A percentile compares a stretch with the other conserved stretches of the same genome.
Conservation (phyloP, 805 yeast species). For the Wickerhamomyces queroliae region DNA sequence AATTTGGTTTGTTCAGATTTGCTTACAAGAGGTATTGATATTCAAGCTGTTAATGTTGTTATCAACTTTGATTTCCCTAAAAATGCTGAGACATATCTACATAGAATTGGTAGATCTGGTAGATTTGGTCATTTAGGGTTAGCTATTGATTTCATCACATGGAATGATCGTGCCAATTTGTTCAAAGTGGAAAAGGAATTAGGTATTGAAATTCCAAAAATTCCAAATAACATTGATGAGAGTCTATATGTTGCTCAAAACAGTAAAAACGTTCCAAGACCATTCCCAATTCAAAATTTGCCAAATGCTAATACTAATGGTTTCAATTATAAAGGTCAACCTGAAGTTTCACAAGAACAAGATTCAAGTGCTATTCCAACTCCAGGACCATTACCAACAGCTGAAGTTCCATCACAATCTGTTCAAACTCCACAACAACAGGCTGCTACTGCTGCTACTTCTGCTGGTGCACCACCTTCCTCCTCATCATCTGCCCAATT, state of each 20-base stretch:
- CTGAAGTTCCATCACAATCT: conserved; percentile 16
- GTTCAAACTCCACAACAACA: conserved; percentile 15
- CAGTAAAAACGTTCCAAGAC: conserved; percentile 70
- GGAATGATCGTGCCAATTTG: conserved; percentile 92
- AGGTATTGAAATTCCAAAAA: conserved; percentile 95
- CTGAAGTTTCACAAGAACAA: conserved; percentile 18
- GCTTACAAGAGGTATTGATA: conserved; percentile 96
- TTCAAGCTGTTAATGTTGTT: conserved; percentile 97
- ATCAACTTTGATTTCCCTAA: conserved; percentile 98
- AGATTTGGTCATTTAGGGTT: conserved; percentile 98
- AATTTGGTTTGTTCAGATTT: conserved; percentile 95
- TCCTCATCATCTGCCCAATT: conserved; percentile 21
- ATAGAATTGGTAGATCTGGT: conserved; percentile 98
- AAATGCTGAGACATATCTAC: conserved; percentile 94
- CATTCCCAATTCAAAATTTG: conserved; percentile 69
- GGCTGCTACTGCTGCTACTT: conserved; percentile 11
- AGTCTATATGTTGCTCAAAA: conserved; percentile 83
- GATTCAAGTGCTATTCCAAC: conserved; percentile 1
- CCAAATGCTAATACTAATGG: conserved; percentile 35
- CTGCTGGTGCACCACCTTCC: conserved; percentile 2
- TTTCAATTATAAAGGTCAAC: conserved; percentile 42
- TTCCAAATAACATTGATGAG: conserved; percentile 90
- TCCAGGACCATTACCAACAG: conserved; percentile 8
- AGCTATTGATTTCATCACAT: conserved; percentile 92
- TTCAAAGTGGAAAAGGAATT: conserved; percentile 95